Base-by-base conservation (phyloP, 2,329 filamentous ascomycete genomes). In the Colletotrichum sublineola region DNA sequence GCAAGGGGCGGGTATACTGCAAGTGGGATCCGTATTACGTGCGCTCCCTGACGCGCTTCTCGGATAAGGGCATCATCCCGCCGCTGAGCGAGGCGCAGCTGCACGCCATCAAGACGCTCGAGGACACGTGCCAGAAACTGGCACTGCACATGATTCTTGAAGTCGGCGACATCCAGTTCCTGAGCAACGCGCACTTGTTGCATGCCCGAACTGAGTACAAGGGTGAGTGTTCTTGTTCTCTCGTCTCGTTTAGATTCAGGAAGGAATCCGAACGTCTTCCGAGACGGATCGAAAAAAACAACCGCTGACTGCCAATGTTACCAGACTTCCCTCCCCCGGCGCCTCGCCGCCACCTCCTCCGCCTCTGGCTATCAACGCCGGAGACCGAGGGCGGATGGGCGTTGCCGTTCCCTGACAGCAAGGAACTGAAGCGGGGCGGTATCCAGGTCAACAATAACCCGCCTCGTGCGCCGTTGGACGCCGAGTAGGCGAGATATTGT, bases 11-110 rank as follows among this genome's bases (percentile, higher is more conserved):
- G 18, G 88, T 96, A 14, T 95, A 94, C 83, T 91, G 90, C 81
- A 97, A 97, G 86, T 97, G 92, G 90, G 95, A 97, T 79, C 95
- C 95, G 1, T 97, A 97, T 87, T 97, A 93, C 80, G 90, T 97
- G 72, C 90, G 90, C 74, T 94, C 92, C 11, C 86, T 97, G 9
- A 87, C 84, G 29, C 89, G 94, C 38, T 96, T 96, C 84, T 93
- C 90, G 0, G 90, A 94, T 78, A 81, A 83, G 24, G 94, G 93
- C 1, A 79, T 93, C 57, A 92, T 97, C 73, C 94, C 94, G 7
- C 84, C 92, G 0, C 84, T 97, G 48, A 93, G 91, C 8, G 81
- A 86, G 0, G 92, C 87, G 69, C 94, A 97, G 82, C 76, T 87
- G 65, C 89, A 90, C 71, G 94, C 94, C 2, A 83, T 92, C 8